Percentiles rank a stretch among this genome's conserved stretches.
Conservation (phyloP, 2,329 filamentous ascomycete species). For the Aureobasidium mangrovei region DNA sequence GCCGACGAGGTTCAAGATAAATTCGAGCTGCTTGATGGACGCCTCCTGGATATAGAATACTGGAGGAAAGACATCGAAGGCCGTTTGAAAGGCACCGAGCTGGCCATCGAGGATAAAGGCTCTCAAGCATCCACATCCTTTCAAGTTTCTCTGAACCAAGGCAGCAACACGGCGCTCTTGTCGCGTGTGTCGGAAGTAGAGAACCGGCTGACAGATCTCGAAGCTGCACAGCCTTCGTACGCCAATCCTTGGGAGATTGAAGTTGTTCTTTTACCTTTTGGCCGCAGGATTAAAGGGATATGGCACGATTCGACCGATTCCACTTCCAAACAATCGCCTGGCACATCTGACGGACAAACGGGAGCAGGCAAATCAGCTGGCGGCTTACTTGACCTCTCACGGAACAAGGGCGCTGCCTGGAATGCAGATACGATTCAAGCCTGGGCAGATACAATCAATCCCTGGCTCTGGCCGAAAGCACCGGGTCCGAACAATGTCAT, state of each 20-base stretch:
- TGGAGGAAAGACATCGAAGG: conserved; percentile 27
- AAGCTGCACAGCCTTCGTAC: conserved; percentile 52
- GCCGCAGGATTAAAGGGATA: conserved; percentile 43
- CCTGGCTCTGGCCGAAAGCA: conserved; percentile 61
- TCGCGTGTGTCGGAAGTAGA: conserved; percentile 37
- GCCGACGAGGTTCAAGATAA: conserved; percentile 62
- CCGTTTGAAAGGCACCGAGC: conserved; percentile 14
- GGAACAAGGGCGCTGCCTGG: conserved; percentile 38
- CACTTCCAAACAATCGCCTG: conserved; percentile 27
- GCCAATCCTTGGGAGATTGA: conserved; percentile 64
- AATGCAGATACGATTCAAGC: conserved; percentile 40
- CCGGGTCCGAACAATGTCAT: conserved; percentile 55
- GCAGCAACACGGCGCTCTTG: conserved; percentile 27
- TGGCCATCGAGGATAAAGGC: conserved; percentile 30
- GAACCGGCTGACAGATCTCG: conserved; percentile 43
- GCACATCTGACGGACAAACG: conserved; percentile 41
- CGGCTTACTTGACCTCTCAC: conserved; percentile 20
- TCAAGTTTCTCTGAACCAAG: conserved; percentile 31
- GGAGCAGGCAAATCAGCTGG: conserved; percentile 23
- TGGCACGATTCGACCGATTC: conserved; percentile 41
- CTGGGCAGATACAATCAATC: conserved; percentile 39
- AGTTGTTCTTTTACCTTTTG: conserved; percentile 67
- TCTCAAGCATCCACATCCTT: conserved; percentile 30
- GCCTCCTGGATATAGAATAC: conserved; percentile 60
- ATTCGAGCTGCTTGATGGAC: conserved; percentile 57